Base-by-base conservation (phyloP, 768 basidiomycete species). In the Favolaschia claudopus region DNA sequence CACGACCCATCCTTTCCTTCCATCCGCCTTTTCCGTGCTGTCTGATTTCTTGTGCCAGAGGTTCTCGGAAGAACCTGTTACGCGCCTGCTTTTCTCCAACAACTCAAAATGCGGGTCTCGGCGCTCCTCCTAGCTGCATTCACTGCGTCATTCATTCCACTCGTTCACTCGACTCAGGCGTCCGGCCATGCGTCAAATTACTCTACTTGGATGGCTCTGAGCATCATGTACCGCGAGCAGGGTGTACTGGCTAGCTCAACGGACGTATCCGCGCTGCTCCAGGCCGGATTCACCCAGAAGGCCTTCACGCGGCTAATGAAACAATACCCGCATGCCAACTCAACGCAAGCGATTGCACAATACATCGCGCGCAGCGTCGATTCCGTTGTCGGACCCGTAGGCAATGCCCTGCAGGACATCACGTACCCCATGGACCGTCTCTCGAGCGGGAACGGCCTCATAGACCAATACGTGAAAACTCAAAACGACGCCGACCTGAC, bases 401-500 rank as follows among this genome's bases (percentile, higher is more conserved):
- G 36, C 42, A 61, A 56, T 19, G 53, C 54, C 22, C 51, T 46
- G 5, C 44, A 56, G n/a, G 60, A 61, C 47, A 50, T 56, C 43
- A 33, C 54, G 2, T 61, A 55, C 17, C 15, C 60, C 31, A 44
- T 61, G 60, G 60, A 61, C 44, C 53, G 60, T 15, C 54, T 60
- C 25, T 60, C 58, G 32, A 60, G 29, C 27, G 58, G 58, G 5
- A 60, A 48, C 40, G 44, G 37, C 42, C 51, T 55, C 5, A 60
- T 59, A 14, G 29, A 64, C 22, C 37, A 48, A 42, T 67, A 61
- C 49, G 31, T 32, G n/a, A 40, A 27, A 28, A 70, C 67, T 7
- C 37, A 49, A 5, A 51, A 63, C 19, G 48, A 25, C 12, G 64
- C 67, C 20, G 63, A 68, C 42, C 65, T 62, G 38, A 50, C 10